Evolutionary conservation across 2,329 filamentous ascomycete genomes (phyloP).

Genomic region (Colletotrichum somersetense): DNA sequence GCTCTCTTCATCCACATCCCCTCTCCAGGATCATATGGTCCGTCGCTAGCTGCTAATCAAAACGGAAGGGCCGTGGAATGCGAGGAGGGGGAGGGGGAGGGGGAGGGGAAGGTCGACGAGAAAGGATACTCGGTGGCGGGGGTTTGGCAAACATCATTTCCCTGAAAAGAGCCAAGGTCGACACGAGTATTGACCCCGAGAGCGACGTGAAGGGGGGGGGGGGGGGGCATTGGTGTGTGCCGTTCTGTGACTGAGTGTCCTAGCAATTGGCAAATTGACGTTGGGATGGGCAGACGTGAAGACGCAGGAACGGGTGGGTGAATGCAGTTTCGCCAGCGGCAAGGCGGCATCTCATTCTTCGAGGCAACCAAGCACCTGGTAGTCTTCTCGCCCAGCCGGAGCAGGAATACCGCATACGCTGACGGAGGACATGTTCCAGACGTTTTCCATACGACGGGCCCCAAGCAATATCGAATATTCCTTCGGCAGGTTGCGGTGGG

Average conservation of each 20-base stretch:
- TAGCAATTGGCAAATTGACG: constrained; percentile 19
- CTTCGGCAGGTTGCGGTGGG: constrained; percentile 29
- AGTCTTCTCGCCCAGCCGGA: background rate
- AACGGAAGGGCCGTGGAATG: constrained; percentile 28
- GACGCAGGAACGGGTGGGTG: background rate
- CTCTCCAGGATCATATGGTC: constrained; percentile 23
- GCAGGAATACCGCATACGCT: constrained; percentile 12
- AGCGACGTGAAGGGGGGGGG: background rate
- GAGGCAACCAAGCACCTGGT: constrained; percentile 11
- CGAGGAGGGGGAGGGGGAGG: constrained; percentile 12
- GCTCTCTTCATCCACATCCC: constrained; percentile 31
- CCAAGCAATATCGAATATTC: constrained; percentile 24
- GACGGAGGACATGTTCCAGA: constrained; percentile 34
- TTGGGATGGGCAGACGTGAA: constrained; percentile 15
- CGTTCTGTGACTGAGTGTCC: background rate
- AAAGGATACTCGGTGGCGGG: constrained; percentile 35
- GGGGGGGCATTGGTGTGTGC: constrained; percentile 1
- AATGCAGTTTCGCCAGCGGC: background rate
- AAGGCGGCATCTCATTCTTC: background rate
- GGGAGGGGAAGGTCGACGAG: constrained; percentile 24
- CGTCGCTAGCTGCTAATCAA: constrained; percentile 28
- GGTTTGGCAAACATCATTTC: constrained; percentile 39
- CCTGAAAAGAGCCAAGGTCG: constrained; percentile 19
- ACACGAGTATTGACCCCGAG: background rate
- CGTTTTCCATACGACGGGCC: constrained; percentile 35